These are phyloP conservation scores for Globisporangium splendens DNA, from an alignment of 352 stramenopile species.

Conservation along the genomic window DNA sequence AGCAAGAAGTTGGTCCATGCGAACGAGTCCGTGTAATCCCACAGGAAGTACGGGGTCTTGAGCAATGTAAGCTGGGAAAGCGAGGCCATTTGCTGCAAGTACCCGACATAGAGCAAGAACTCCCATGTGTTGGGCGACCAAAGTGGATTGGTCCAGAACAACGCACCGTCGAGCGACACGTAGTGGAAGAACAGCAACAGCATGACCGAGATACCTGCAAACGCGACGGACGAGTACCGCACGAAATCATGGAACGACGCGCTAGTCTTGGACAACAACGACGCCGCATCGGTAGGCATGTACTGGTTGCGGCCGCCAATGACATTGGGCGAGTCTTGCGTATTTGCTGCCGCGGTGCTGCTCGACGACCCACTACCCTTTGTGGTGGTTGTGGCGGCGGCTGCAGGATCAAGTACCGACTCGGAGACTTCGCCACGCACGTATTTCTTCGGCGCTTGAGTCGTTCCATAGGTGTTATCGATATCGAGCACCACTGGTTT, in stretches of 20 bases:
- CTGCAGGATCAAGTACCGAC: not conserved
- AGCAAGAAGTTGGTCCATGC: conserved; percentile 69
- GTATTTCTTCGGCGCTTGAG: conserved; percentile 38
- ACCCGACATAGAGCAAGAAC: conserved; percentile 60
- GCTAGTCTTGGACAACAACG: conserved; percentile 40
- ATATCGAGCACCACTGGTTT: conserved; percentile 54
- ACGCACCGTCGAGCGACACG: conserved; percentile 42
- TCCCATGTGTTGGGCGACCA: conserved; percentile 80
- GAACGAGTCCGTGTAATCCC: conserved; percentile 69
- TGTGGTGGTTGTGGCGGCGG: conserved; percentile 6
- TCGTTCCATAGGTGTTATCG: conserved; percentile 19
- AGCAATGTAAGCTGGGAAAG: conserved; percentile 56
- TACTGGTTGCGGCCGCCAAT: conserved; percentile 55
- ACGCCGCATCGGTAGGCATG: conserved; percentile 40
- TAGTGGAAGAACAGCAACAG: conserved; percentile 62
- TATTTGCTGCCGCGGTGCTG: conserved; percentile 8
- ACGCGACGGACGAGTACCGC: conserved; percentile 48
- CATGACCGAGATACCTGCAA: conserved; percentile 61
- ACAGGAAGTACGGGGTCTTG: conserved; percentile 65
- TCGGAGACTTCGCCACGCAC: conserved; percentile 31
- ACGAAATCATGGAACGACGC: conserved; percentile 56
- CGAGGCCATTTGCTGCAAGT: conserved; percentile 66
- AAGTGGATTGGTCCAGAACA: conserved; percentile 34
- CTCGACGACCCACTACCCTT: conserved; percentile 1
- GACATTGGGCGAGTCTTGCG: conserved; percentile 30